Percentiles rank a stretch among this genome's conserved stretches.
Conservation (phyloP, 164 flowering plant species). For the Euptelea pleiosperma region DNA sequence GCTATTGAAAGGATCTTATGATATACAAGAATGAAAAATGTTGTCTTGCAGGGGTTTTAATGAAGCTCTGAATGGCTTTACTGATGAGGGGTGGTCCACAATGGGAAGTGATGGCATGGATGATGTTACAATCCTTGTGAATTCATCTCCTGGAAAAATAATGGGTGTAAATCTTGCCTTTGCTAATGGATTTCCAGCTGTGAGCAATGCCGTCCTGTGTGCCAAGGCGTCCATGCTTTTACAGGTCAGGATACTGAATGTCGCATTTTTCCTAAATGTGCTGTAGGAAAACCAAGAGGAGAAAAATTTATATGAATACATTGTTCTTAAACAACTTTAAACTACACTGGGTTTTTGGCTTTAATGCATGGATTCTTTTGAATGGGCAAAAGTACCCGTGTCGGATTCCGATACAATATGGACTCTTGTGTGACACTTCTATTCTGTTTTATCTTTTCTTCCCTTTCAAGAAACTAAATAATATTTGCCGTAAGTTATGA, state of each 20-base stretch:
- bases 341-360: too few relatives aligned
- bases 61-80: conserved; percentile 91
- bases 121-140: conserved; percentile 84
- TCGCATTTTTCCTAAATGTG: background rate
- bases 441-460: too few relatives aligned
- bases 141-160: conserved; percentile 77
- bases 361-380: too few relatives aligned
- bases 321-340: too few relatives aligned
- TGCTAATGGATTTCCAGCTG: conserved; percentile 62
- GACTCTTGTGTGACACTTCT: too few relatives aligned
- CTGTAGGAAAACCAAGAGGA: too few relatives aligned
- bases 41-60: conserved; percentile 70
- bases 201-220: conserved; percentile 71
- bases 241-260: conserved; percentile 48
- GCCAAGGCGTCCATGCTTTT: conserved; percentile 98
- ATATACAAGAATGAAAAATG: conserved; percentile 3
- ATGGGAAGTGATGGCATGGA: conserved; percentile 87
- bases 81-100: conserved; percentile 94
- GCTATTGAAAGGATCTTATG: background rate
- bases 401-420: too few relatives aligned
- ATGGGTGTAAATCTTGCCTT: conserved; percentile 61
- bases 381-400: too few relatives aligned
- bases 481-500: too few relatives aligned
- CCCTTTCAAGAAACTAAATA: too few relatives aligned
- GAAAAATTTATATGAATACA: too few relatives aligned